phyloP scores from a whole-genome alignment of 768 basidiomycete species.

The Pleurotus pulmonarius region DNA sequence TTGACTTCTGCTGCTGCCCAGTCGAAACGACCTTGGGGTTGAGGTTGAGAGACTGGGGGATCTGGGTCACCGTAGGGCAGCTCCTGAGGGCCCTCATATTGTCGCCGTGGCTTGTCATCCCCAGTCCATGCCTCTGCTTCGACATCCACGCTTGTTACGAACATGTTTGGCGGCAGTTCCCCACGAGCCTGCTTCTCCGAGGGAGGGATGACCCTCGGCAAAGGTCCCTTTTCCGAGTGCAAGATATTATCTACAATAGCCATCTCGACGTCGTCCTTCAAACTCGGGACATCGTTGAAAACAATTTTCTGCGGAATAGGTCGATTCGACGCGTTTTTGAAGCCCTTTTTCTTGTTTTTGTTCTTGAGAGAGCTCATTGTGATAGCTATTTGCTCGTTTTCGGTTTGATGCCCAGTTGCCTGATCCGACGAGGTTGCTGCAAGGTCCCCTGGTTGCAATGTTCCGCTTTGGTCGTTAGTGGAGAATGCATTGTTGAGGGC shows the following conservation, averaged over 20 bases:
- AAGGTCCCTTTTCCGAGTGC: slow-evolving; percentile 30
- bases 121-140: slow-evolving; percentile 42
- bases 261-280: slow-evolving; percentile 44
- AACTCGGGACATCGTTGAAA: slow-evolving; percentile 43
- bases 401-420: neutral
- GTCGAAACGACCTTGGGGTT: slow-evolving; percentile 23
- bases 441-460: neutral
- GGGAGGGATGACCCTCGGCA: slow-evolving; percentile 52
- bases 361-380: slow-evolving; percentile 59
- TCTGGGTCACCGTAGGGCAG: slow-evolving; percentile 2
- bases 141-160: slow-evolving; percentile 72
- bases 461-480: neutral
- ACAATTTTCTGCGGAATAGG: slow-evolving; percentile 49
- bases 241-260: slow-evolving; percentile 60
- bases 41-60: neutral
- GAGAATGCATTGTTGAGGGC: slow-evolving; percentile 11
- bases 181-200: slow-evolving; percentile 52
- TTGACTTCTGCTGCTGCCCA: slow-evolving; percentile 29
- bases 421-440: neutral
- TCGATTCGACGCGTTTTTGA: slow-evolving; percentile 45
- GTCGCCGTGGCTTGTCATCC: slow-evolving; percentile 30
- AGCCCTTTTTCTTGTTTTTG: slow-evolving; percentile 74
- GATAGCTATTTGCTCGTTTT: slow-evolving; percentile 14
- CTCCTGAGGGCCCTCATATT: slow-evolving; percentile 9
- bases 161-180: slow-evolving; percentile 54